phyloP scores from a whole-genome alignment of 106 monocot species.

The Allium cepa region DNA sequence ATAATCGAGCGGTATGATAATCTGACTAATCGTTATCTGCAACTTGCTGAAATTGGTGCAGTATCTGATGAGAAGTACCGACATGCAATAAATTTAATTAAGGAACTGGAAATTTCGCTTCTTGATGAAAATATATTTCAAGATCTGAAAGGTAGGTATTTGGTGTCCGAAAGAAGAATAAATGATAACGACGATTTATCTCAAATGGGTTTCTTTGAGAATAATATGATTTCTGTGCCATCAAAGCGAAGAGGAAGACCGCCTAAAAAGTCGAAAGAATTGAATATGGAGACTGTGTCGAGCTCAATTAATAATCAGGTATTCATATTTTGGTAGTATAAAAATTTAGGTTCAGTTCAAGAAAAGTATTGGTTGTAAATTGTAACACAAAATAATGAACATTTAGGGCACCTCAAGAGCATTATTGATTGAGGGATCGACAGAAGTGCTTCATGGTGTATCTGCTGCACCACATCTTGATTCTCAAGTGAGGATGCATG shows the following conservation, averaged over 20 bases:
- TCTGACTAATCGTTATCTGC: slow-evolving; percentile 28
- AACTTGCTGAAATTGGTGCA: slow-evolving; percentile 25
- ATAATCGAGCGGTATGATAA: slow-evolving; percentile 41
- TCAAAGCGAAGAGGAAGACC: slow-evolving; percentile 51
- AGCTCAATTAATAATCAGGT: slow-evolving; percentile 22
- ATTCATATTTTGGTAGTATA: not conserved
- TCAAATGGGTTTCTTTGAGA: slow-evolving; percentile 18
- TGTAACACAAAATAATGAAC: not conserved
- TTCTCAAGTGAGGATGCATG: slow-evolving; percentile 25
- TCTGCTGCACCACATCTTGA: slow-evolving; percentile 33
- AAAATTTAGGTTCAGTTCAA: too few relatives aligned
- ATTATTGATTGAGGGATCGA: slow-evolving; percentile 17
- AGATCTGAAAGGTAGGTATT: slow-evolving; percentile 24
- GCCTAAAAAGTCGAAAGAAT: slow-evolving; percentile 38
- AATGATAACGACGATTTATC: slow-evolving; percentile 21
- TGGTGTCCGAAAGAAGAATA: slow-evolving; percentile 17
- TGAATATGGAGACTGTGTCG: slow-evolving; percentile 18
- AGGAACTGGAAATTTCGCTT: slow-evolving; percentile 24
- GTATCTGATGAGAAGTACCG: slow-evolving; percentile 36
- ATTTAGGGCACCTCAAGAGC: slow-evolving; percentile 24
- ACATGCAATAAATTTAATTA: slow-evolving; percentile 20
- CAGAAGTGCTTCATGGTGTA: slow-evolving; percentile 16
- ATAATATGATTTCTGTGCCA: slow-evolving; percentile 12
- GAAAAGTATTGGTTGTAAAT: too few relatives aligned
- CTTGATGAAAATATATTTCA: slow-evolving; percentile 35